phyloP scores from a whole-genome alignment of 2,329 filamentous ascomycete genomes.

The Fulvia fulva region DNA sequence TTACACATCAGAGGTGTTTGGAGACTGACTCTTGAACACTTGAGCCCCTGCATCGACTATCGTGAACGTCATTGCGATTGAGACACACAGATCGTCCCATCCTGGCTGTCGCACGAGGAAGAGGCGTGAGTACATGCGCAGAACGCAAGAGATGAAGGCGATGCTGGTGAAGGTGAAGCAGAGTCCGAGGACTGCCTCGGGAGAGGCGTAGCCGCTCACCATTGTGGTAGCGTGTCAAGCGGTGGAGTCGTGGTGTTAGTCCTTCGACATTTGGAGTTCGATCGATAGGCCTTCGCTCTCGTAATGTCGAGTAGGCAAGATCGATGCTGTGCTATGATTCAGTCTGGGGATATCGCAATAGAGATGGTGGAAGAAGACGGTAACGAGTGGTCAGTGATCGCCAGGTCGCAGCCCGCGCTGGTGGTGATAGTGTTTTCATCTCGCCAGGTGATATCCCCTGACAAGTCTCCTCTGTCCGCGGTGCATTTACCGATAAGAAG shows the following conservation, averaged over 20 bases:
- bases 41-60: not conserved
- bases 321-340: too few species aligned
- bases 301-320: too few species aligned
- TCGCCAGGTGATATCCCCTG: not conserved
- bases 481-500: not conserved
- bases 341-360: too few species aligned
- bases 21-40: not conserved
- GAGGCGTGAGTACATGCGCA: conserved; percentile 19
- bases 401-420: not conserved
- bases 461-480: not conserved
- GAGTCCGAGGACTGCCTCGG: conserved; percentile 14
- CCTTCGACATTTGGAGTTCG: not conserved
- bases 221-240: not conserved
- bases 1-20: not conserved
- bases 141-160: conserved; percentile 12
- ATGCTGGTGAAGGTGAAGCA: conserved; percentile 17
- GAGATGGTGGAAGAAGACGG: not conserved
- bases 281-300: too few species aligned
- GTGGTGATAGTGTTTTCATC: not conserved
- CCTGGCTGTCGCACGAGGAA: conserved; percentile 12
- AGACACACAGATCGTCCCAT: conserved; percentile 7
- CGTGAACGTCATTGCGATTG: not conserved
- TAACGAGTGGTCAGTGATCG: not conserved
- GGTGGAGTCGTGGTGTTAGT: not conserved
- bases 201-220: conserved; percentile 16